A percentile compares a stretch with the other conserved stretches of the same genome.
Evolutionary conservation across 306 rosid genomes (phyloP).

Genomic region (Fagus crenata): DNA sequence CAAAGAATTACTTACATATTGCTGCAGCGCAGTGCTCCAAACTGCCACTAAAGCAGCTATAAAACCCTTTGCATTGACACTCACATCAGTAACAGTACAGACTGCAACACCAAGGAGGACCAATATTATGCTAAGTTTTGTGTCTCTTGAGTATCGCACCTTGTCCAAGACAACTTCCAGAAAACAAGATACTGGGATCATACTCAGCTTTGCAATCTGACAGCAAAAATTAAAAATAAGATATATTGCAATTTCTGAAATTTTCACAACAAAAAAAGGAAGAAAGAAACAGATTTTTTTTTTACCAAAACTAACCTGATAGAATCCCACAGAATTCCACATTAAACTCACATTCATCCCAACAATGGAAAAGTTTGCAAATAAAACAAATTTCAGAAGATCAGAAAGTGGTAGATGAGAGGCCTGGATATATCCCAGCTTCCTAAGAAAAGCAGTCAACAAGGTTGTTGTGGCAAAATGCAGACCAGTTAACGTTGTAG

Average conservation of each 20-base stretch:
- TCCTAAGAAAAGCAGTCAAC: conserved; percentile 51
- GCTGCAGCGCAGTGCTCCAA: conserved; percentile 81
- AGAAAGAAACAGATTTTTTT: neutral
- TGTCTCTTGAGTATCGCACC: conserved; percentile 71
- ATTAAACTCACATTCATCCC: conserved; percentile 88
- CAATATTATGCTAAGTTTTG: conserved; percentile 64
- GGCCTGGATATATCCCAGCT: conserved; percentile 67
- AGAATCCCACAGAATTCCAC: conserved; percentile 93
- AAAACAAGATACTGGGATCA: conserved; percentile 83
- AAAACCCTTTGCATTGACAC: conserved; percentile 70
- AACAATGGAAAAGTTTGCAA: conserved; percentile 79
- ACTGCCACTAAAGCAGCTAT: conserved; percentile 72
- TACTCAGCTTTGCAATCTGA: conserved; percentile 85
- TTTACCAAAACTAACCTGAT: conserved; percentile 54
- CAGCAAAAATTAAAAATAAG: conserved; percentile 23
- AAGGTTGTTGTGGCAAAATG: conserved; percentile 74
- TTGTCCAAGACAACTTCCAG: conserved; percentile 70
- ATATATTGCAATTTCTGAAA: conserved; percentile 17
- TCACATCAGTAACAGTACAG: conserved; percentile 84
- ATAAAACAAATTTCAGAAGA: conserved; percentile 64
- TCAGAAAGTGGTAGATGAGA: conserved; percentile 67
- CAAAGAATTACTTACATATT: conserved; percentile 55
- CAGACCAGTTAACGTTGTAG: conserved; percentile 77
- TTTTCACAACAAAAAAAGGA: neutral
- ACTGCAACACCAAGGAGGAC: conserved; percentile 86